These are phyloP conservation scores for Penicillium riverlandense DNA, from an alignment of 495 filamentous ascomycete genomes.

Conservation along the genomic window DNA sequence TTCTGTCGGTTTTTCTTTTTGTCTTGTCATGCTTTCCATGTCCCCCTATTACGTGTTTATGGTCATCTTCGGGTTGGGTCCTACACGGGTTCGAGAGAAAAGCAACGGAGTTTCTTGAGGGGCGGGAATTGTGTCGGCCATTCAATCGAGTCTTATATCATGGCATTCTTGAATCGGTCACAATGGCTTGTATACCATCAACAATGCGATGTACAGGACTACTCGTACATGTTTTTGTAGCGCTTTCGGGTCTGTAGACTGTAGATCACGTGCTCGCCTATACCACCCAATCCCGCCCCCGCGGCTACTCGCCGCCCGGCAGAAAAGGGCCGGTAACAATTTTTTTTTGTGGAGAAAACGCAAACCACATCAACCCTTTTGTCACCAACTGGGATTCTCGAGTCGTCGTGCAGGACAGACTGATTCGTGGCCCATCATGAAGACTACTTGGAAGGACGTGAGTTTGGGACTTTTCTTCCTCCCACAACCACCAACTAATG, in stretches of 20 bases:
- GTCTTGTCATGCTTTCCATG: conserved; percentile 10
- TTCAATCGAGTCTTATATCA: conserved; percentile 4
- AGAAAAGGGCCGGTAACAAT: conserved; percentile 24
- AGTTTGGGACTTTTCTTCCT: conserved; percentile 7
- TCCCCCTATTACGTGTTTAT: conserved; percentile 14
- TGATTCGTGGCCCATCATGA: conserved; percentile 45
- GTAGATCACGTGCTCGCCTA: conserved; percentile 11
- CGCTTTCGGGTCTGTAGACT: neutral
- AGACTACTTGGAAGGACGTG: conserved; percentile 67
- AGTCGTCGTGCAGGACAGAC: no score
- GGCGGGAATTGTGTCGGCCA: conserved; percentile 13
- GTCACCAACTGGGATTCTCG: no score
- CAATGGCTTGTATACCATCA: conserved; percentile 20
- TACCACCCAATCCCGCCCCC: conserved; percentile 20
- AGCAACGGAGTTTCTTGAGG: conserved; percentile 19
- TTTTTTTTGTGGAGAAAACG: conserved; percentile 22
- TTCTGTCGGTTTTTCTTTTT: neutral
- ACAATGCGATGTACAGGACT: conserved; percentile 18
- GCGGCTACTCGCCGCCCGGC: conserved; percentile 30
- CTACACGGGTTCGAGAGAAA: conserved; percentile 15
- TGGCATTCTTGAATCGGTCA: neutral
- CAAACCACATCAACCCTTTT: no score
- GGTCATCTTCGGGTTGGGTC: conserved; percentile 20
- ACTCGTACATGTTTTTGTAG: neutral
- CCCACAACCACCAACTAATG: conserved; percentile 4